A percentile compares a stretch with the other conserved stretches of the same genome.
These are phyloP conservation scores for Musa acuminata DNA, from an alignment of 176 grass and related monocot species.

Conservation along the genomic window DNA sequence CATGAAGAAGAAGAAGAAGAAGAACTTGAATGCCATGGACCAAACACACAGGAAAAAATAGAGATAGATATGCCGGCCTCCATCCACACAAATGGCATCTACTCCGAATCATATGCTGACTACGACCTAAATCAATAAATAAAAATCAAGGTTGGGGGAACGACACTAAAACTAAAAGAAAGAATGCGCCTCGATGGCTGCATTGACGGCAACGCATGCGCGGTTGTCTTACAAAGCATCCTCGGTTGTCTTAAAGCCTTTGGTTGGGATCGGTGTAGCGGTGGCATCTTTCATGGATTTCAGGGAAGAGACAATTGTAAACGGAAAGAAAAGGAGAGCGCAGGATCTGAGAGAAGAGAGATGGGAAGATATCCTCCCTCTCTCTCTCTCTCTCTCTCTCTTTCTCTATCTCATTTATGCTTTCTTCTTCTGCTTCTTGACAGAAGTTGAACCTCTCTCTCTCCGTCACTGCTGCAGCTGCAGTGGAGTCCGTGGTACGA, in stretches of 20 bases:
- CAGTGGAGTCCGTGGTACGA: constrained; percentile 14
- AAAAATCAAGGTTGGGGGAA: not conserved
- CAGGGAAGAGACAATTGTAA: not conserved
- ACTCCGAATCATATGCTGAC: not conserved
- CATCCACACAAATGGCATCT: constrained; percentile 21
- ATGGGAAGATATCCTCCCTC: not conserved
- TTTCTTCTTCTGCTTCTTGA: not conserved
- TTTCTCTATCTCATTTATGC: not conserved
- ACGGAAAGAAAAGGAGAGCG: not conserved
- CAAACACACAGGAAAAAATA: not conserved
- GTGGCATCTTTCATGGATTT: constrained; percentile 18
- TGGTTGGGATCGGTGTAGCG: constrained; percentile 66
- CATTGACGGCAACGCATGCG: constrained; percentile 4
- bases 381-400: too few species aligned
- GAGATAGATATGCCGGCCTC: not conserved
- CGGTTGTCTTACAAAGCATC: not conserved
- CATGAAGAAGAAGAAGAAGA: constrained; percentile 3
- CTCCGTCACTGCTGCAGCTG: not conserved
- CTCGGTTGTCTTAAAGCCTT: not conserved
- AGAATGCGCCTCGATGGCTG: constrained; percentile 3
- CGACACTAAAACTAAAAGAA: not conserved
- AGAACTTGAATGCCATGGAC: constrained; percentile 16
- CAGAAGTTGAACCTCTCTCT: not conserved
- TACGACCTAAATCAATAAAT: constrained; percentile 3
- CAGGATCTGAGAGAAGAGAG: too few species aligned